Conservation (phyloP, 2,329 filamentous ascomycete species). For the Fusarium sp. region DNA sequence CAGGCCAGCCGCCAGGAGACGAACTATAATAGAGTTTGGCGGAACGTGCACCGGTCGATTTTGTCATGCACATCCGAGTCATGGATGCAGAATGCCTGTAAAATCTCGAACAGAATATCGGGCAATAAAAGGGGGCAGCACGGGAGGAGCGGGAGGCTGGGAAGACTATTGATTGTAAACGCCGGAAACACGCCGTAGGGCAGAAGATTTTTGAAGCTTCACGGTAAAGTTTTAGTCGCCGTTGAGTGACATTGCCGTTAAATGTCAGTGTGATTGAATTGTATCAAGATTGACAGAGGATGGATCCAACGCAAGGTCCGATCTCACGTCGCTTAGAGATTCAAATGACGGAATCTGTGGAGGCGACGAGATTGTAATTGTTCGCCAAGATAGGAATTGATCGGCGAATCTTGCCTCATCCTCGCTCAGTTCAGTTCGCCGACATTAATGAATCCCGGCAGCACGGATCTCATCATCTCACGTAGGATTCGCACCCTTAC, state of each 20-base stretch:
- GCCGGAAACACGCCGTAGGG: background rate
- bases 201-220: background rate
- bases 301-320: background rate
- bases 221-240: background rate
- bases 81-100: background rate
- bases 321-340: background rate
- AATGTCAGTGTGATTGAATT: too few species aligned
- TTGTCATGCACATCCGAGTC: background rate
- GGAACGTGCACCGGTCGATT: background rate
- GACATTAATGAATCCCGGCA: background rate
- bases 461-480: background rate
- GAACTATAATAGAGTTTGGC: background rate
- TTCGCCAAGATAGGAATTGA: background rate
- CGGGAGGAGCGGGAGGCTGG: slow-evolving; percentile 4
- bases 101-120: background rate
- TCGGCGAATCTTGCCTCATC: background rate
- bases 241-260: background rate
- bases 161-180: background rate
- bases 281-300: background rate
- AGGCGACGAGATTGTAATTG: background rate
- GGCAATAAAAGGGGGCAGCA: background rate
- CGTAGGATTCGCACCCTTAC: background rate
- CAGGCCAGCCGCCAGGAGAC: background rate
- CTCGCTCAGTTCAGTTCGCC: background rate
- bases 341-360: background rate